Base-by-base conservation (phyloP, 352 stramenopile genomes). In the Globisporangium camurandrum region DNA sequence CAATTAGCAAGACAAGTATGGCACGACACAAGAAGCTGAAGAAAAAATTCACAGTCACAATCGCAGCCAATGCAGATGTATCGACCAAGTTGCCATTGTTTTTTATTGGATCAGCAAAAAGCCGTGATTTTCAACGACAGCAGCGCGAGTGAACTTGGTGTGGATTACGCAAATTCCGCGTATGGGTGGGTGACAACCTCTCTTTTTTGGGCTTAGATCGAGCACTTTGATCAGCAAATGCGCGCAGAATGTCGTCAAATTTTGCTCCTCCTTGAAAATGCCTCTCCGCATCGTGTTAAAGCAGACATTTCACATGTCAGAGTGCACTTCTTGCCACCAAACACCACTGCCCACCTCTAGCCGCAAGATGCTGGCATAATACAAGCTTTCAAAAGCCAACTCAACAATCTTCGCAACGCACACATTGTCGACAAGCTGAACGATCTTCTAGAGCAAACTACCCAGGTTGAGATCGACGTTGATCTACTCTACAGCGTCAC, bases 121-220 rank as follows among this genome's bases (percentile, higher is more conserved):
- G 27, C 5, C 47, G 26, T 30, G 14, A 37, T 4, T 45, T 54
- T 46, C 24, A 22, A 22, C 14, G 19, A 31, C 3, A 31, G 38
- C 4, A 38, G 36, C 11, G 39, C 26, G 17, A 23, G 26, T 1
- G 47, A 46, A 14, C 23, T 38, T 14, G 28, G 44, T n/a, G 28
- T 46, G 10, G 24, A 54, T 4, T 46, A 54, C 28, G 22, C n/a
- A 2, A 46, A 38, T 14, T 24, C 48, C 12, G 37, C 37, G 7
- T 47, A 54, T n/a, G 26, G 48, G 10, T 54, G 48, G 37, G 40
- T 46, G 48, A 47, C 34, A 8, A 39, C 10, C 7, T 20, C 24
- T n/a, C 45, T 50, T 0, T 50, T 41, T 14, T n/a, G 8, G 7
- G 27, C 4, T 9, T 42, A 14, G 45, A 9, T 50, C 9, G 28